These are phyloP conservation scores for Podila epigama DNA, from an alignment of 192 early-diverging fungal species.

Conservation along the genomic window DNA sequence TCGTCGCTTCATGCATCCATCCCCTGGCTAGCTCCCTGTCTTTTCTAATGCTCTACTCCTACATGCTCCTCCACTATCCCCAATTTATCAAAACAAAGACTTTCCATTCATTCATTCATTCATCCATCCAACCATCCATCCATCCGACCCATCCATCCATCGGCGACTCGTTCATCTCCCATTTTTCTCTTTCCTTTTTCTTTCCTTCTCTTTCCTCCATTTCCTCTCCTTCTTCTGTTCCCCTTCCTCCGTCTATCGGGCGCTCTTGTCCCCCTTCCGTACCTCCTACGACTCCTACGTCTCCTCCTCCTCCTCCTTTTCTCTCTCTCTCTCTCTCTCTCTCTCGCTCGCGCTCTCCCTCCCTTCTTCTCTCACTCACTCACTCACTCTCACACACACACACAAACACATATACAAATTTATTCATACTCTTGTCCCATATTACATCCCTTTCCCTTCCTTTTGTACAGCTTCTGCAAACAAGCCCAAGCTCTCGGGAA, in stretches of 20 bases:
- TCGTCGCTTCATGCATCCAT: neutral
- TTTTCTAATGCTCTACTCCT: neutral
- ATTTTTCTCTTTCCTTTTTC: neutral
- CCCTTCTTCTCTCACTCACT: too few species aligned
- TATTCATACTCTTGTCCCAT: too few species aligned
- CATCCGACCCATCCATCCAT: neutral
- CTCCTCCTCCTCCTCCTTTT: too few species aligned
- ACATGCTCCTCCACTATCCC: neutral
- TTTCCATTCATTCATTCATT: neutral
- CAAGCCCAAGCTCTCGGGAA: constrained; percentile 3
- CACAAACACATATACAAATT: too few species aligned
- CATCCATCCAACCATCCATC: neutral
- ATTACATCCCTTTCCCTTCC: neutral
- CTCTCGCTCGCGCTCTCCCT: too few species aligned
- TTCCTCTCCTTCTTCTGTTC: too few species aligned
- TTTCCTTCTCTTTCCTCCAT: neutral
- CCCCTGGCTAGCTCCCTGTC: neutral
- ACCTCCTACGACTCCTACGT: neutral
- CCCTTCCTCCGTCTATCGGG: too few species aligned
- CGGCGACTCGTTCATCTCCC: neutral
- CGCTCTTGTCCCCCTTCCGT: too few species aligned
- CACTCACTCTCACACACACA: neutral
- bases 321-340: too few species aligned
- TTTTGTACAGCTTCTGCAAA: too few species aligned
- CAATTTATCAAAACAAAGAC: neutral